Base-by-base conservation (phyloP, 805 yeast species). In the Wickerhamiella qilinensis region DNA sequence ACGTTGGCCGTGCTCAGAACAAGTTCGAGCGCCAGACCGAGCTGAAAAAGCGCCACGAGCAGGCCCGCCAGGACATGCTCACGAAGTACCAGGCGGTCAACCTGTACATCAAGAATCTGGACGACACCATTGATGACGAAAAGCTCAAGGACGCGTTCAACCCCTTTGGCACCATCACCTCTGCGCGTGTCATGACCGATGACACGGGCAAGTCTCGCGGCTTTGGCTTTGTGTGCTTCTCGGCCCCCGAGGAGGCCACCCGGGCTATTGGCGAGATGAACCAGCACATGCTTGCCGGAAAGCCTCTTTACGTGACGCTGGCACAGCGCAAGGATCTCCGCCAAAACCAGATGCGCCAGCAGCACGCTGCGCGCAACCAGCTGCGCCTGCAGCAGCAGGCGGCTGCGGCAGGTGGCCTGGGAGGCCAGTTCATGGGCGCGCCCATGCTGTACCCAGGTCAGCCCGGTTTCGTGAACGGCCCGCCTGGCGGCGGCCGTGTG, bases 261-360 rank as follows among this genome's bases (percentile, higher is more conserved):
- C 85, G 84, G 69, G 98, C 98, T 49, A 84, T 88, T 62, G 73
- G 88, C 53, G 98, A 88, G 71, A 86, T 88, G 94, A 85, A 88
- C 75, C 95, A 85, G 68, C 81, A 85, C 62, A 80, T 88, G 78
- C 75, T 91, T 53, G 77, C 75, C 53, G 84, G 86, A 60, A 91
- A 91, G 74, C 98, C 97, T 56, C 72, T 91, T 59, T 91, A 88
- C 63, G 98, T 91, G 65, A 95, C 96, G 45, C 76, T 91, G 58
- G 98, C 98, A 53, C 98, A 91, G 75, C 82, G 94, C 65, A 88
- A 84, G 70, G 98, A 88, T 54, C 94, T 84, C 42, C 85, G 98
- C 75, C 80, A 94, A 62, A 74, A 83, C 54, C 97, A 91, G 71
- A 72, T 91, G 62, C 88, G 84, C 63, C 97, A 91, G 69, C 97